These are phyloP conservation scores for Eremothecium cymbalariae DNA, from an alignment of 1,139 yeast genomes.

Conservation along the genomic window DNA sequence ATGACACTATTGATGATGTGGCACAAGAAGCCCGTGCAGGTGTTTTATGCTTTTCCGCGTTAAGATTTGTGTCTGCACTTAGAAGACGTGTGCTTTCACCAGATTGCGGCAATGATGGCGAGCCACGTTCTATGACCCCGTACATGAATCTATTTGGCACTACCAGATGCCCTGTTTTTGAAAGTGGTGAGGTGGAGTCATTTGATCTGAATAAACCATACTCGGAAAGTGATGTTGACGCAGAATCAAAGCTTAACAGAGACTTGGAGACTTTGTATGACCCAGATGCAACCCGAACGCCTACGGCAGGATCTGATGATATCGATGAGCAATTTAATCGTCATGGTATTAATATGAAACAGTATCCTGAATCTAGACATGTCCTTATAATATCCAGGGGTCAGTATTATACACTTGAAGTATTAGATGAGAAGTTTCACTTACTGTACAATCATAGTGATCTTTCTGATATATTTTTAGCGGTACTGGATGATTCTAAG, in stretches of 20 bases:
- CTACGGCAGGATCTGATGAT: constrained; percentile 6
- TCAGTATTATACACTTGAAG: constrained; percentile 55
- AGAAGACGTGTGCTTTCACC: constrained; percentile 47
- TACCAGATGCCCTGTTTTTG: constrained; percentile 48
- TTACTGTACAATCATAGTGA: constrained; percentile 49
- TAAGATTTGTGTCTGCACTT: constrained; percentile 55
- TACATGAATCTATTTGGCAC: constrained; percentile 61
- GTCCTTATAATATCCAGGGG: constrained; percentile 52
- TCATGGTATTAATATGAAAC: constrained; percentile 36
- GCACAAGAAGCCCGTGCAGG: constrained; percentile 62
- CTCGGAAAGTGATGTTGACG: constrained; percentile 25
- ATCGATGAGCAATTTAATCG: constrained; percentile 18
- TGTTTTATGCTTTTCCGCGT: constrained; percentile 52
- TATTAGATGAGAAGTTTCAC: constrained; percentile 38
- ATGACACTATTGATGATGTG: constrained; percentile 61
- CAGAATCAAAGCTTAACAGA: constrained; percentile 7
- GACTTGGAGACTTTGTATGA: constrained; percentile 5
- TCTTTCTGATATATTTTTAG: constrained; percentile 42
- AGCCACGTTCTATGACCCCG: constrained; percentile 58
- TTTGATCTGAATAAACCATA: constrained; percentile 28
- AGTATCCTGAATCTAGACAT: constrained; percentile 37
- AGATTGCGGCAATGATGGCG: constrained; percentile 46
- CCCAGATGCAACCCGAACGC: constrained; percentile 6
- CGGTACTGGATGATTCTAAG: constrained; percentile 42
- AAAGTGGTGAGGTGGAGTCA: constrained; percentile 25